These are phyloP conservation scores for Nitzschia palea DNA, from an alignment of 108 stramenopile species.

Conservation along the genomic window DNA sequence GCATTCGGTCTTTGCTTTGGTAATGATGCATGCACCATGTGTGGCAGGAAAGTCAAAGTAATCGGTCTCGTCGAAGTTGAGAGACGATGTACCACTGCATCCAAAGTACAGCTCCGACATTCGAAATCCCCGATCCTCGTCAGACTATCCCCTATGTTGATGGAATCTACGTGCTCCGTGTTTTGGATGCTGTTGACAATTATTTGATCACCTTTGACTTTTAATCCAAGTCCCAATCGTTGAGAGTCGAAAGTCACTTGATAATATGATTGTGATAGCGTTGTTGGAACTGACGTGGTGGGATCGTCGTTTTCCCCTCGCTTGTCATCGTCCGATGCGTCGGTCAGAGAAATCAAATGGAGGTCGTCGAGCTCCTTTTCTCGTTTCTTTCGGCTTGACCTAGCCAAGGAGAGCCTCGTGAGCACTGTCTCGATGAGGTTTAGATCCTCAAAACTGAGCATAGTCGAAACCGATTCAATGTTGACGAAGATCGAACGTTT, in stretches of 20 bases:
- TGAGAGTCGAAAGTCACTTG: constrained; percentile 39
- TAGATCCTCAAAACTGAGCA: constrained; percentile 69
- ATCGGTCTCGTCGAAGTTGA: constrained; percentile 43
- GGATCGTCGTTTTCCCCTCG: background rate
- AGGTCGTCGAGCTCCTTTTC: background rate
- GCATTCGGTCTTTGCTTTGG: too few relatives aligned
- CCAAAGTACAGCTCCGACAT: constrained; percentile 27
- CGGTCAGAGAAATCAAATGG: background rate
- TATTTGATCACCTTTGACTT: constrained; percentile 30
- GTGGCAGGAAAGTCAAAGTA: constrained; percentile 34
- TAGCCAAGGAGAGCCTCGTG: constrained; percentile 36
- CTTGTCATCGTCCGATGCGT: background rate
- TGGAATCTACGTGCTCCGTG: background rate
- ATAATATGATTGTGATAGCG: background rate
- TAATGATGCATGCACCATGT: too few relatives aligned
- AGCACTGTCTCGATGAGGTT: constrained; percentile 51
- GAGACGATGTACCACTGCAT: constrained; percentile 44
- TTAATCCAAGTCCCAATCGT: constrained; percentile 54
- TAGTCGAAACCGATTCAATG: constrained; percentile 69
- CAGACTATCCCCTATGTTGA: constrained; percentile 55
- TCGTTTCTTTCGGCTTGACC: constrained; percentile 7
- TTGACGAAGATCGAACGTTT: constrained; percentile 42
- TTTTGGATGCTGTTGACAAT: constrained; percentile 49
- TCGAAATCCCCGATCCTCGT: constrained; percentile 31
- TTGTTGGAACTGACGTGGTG: background rate